Evolutionary conservation across 2,329 filamentous ascomycete species (phyloP).

Genomic region (Verticillium nonalfalfae): DNA sequence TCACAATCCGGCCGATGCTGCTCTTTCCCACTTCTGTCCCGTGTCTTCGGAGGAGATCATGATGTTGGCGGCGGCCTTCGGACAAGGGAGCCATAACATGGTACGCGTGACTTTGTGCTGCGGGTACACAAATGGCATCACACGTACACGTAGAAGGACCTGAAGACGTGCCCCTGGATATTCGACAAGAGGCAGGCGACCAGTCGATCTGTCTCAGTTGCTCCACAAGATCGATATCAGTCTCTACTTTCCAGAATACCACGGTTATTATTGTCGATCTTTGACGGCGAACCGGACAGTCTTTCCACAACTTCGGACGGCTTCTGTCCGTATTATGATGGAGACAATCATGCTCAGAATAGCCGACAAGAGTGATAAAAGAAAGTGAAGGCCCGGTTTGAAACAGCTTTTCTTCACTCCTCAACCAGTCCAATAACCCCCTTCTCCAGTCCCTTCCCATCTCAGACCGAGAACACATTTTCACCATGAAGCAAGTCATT

Average conservation of each 20-base stretch:
- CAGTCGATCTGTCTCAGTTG: not conserved
- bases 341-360: not conserved
- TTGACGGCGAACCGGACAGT: not conserved
- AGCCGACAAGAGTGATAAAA: not conserved
- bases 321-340: not conserved
- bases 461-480: slow-evolving; percentile 12
- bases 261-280: not conserved
- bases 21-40: not conserved
- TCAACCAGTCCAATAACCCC: not conserved
- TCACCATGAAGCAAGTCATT: slow-evolving; percentile 10
- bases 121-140: not conserved
- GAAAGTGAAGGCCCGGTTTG: not conserved
- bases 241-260: not conserved
- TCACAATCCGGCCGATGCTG: not conserved
- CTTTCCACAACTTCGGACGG: not conserved
- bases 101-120: not conserved
- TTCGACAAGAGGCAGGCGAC: not conserved
- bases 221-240: not conserved
- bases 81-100: not conserved
- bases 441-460: not conserved
- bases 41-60: not conserved
- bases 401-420: not conserved
- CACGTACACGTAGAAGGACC: not conserved
- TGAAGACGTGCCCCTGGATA: not conserved
- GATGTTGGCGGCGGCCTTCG: not conserved